Percentiles rank a stretch among this genome's conserved stretches.
Conservation (phyloP, 2,329 filamentous ascomycete species). For the Paecilomyces dactylethromorphus region DNA sequence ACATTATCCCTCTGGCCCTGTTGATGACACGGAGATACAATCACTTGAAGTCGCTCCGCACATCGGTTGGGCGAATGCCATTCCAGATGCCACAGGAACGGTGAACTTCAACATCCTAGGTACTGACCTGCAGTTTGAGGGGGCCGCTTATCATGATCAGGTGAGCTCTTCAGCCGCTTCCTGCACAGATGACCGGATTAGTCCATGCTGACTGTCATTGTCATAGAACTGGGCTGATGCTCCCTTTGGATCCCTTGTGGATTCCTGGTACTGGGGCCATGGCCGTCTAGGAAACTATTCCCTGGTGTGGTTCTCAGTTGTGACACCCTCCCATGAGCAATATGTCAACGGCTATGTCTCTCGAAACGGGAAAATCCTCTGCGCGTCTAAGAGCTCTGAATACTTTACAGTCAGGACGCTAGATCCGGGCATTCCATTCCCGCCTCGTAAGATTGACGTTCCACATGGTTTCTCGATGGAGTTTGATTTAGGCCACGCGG, state of each 20-base stretch:
- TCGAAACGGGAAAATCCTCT: conserved; percentile 22
- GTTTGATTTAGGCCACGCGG: conserved; percentile 6
- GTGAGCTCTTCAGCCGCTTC: conserved; percentile 9
- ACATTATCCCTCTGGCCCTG: conserved; percentile 20
- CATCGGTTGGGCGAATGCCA: conserved; percentile 33
- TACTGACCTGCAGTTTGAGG: conserved; percentile 24
- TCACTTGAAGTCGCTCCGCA: conserved; percentile 22
- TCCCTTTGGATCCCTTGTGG: conserved; percentile 25
- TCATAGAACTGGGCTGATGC: conserved; percentile 37
- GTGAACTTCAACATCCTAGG: conserved; percentile 26
- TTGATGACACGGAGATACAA: conserved; percentile 7
- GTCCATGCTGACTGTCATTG: not conserved
- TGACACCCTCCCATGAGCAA: conserved; percentile 12
- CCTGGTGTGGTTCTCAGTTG: conserved; percentile 39
- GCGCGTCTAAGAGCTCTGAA: conserved; percentile 8
- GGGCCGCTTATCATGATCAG: conserved; percentile 42
- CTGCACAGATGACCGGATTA: not conserved
- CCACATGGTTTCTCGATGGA: conserved; percentile 11
- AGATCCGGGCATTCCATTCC: conserved; percentile 9
- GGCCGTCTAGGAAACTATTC: conserved; percentile 36
- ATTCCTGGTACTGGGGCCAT: conserved; percentile 43
- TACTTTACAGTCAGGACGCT: conserved; percentile 10
- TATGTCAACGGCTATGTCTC: conserved; percentile 25
- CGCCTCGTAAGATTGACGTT: conserved; percentile 10
- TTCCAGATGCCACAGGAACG: conserved; percentile 26